Percentiles rank a stretch among this genome's conserved stretches.
Conservation (phyloP, 805 yeast genomes). For the Candida rishiriensis region DNA sequence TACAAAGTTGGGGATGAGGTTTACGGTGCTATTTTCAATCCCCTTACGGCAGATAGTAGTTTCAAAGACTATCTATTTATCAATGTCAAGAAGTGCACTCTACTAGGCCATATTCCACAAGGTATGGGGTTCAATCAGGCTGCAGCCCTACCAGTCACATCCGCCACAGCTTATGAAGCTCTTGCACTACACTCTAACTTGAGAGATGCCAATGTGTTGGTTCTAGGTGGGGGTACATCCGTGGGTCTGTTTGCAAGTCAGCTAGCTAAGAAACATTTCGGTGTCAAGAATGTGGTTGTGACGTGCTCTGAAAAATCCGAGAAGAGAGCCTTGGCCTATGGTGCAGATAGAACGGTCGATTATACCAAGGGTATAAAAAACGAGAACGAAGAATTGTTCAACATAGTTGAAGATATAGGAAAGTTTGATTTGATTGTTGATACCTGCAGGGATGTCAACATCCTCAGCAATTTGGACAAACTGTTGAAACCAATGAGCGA, state of each 20-base stretch:
- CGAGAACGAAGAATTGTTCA: constrained; percentile 29
- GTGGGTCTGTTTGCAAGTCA: constrained; percentile 53
- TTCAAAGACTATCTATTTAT: constrained; percentile 41
- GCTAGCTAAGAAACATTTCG: constrained; percentile 41
- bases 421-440: constrained; percentile 58
- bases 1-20: constrained; percentile 19
- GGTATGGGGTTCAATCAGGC: constrained; percentile 45
- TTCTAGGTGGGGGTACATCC: constrained; percentile 65
- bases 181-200: constrained; percentile 12
- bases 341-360: constrained; percentile 50
- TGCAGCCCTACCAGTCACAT: constrained; percentile 57
- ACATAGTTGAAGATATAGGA: constrained; percentile 25
- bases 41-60: constrained; percentile 32
- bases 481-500: constrained; percentile 40
- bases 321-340: constrained; percentile 30
- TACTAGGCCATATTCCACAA: constrained; percentile 39
- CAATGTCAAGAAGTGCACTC: constrained; percentile 23
- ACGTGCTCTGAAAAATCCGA: constrained; percentile 27
- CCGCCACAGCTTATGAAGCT: constrained; percentile 48
- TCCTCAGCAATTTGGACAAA: constrained; percentile 36
- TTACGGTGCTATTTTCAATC: constrained; percentile 12
- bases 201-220: constrained; percentile 41
- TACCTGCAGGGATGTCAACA: constrained; percentile 52
- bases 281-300: constrained; percentile 48
- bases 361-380: constrained; percentile 39